Conservation (phyloP, 202 grass and related monocot species). For the Digitaria exilis region DNA sequence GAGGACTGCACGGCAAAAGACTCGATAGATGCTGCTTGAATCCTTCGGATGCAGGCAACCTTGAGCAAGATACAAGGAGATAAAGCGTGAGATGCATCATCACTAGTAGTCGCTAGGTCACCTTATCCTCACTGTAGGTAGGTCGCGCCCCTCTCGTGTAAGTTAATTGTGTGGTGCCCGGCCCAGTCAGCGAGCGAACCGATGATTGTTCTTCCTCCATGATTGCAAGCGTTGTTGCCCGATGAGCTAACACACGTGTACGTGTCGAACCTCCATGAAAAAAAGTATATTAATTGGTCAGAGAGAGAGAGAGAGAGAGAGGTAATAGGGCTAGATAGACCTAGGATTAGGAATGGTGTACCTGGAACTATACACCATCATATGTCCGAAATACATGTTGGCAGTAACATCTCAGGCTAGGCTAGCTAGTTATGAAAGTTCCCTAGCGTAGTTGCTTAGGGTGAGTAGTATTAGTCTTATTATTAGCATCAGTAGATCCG, state of each 20-base stretch:
- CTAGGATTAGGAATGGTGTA: neutral
- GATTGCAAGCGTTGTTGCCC: neutral
- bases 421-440: too few species aligned
- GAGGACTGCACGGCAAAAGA: neutral
- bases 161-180: neutral
- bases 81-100: neutral
- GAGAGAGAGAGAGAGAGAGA: neutral
- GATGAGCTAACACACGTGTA: neutral
- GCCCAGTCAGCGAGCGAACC: neutral
- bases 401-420: neutral
- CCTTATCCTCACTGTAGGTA: neutral
- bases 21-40: neutral
- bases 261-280: neutral
- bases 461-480: too few species aligned
- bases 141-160: neutral
- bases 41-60: slow-evolving; percentile 11
- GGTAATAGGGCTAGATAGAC: neutral
- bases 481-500: too few species aligned
- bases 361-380: neutral
- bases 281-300: too few species aligned
- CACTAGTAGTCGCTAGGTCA: neutral
- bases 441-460: too few species aligned
- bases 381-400: neutral
- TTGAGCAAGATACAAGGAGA: neutral
- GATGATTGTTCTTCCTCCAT: neutral